phyloP scores from a whole-genome alignment of 108 stramenopile species.

The Mediolabrus comicus region DNA sequence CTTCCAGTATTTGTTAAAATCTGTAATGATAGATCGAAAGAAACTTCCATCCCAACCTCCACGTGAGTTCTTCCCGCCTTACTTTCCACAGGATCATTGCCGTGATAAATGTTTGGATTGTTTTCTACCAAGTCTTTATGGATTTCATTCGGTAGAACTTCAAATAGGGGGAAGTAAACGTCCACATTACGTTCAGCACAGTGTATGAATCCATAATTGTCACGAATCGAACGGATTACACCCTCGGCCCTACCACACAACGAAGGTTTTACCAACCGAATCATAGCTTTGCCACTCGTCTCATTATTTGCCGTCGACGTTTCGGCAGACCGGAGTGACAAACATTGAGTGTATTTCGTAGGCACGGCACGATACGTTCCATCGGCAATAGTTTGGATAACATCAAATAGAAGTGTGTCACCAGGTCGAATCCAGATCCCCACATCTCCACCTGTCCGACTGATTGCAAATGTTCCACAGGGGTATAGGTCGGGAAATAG shows the following conservation, averaged over 20 bases:
- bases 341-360: slow-evolving; percentile 37
- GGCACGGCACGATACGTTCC: slow-evolving; percentile 62
- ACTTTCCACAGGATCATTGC: background rate
- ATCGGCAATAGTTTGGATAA: slow-evolving; percentile 59
- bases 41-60: slow-evolving; percentile 60
- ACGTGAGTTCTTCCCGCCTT: slow-evolving; percentile 19
- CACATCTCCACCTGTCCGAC: slow-evolving; percentile 25
- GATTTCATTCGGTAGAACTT: slow-evolving; percentile 68
- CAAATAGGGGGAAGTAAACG: slow-evolving; percentile 70
- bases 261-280: slow-evolving; percentile 48
- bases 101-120: background rate
- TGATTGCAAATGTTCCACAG: slow-evolving; percentile 61
- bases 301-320: slow-evolving; percentile 11
- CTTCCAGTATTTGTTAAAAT: slow-evolving; percentile 20
- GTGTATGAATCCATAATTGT: slow-evolving; percentile 79
- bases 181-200: slow-evolving; percentile 72
- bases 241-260: slow-evolving; percentile 72
- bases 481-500: slow-evolving; percentile 59
- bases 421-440: slow-evolving; percentile 69
- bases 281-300: slow-evolving; percentile 12
- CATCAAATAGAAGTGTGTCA: slow-evolving; percentile 75
- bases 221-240: slow-evolving; percentile 54
- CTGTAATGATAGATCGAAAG: slow-evolving; percentile 79
- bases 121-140: slow-evolving; percentile 53
- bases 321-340: slow-evolving; percentile 6